Percentiles rank a stretch among this genome's conserved stretches.
phyloP scores from a whole-genome alignment of 345 rosid species.

The Aethionema arabicum region DNA sequence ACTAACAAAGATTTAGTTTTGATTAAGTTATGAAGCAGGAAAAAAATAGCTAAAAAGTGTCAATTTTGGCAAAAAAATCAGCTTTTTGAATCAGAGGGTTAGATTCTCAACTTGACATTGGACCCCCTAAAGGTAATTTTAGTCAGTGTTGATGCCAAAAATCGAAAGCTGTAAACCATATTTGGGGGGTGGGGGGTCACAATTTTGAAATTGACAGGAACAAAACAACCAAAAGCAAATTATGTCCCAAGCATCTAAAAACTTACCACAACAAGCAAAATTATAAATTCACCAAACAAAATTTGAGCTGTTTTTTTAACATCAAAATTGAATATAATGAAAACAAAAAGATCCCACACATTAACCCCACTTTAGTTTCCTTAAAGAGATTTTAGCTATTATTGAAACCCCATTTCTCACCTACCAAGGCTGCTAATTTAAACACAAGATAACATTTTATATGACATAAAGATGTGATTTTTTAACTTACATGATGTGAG shows the following conservation, averaged over 20 bases:
- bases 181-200: slow-evolving; percentile 30
- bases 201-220: slow-evolving; percentile 26
- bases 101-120: slow-evolving; percentile 34
- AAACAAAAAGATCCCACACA: slow-evolving; percentile 19
- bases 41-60: background rate
- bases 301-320: background rate
- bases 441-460: slow-evolving; percentile 1
- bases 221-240: slow-evolving; percentile 34
- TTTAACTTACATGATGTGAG: slow-evolving; percentile 71
- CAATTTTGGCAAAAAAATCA: slow-evolving; percentile 10
- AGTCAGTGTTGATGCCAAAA: slow-evolving; percentile 32
- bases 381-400: slow-evolving; percentile 26
- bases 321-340: background rate
- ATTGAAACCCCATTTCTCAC: slow-evolving; percentile 17
- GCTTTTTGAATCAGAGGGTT: slow-evolving; percentile 19
- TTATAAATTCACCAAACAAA: slow-evolving; percentile 21
- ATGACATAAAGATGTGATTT: background rate
- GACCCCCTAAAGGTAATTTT: slow-evolving; percentile 18
- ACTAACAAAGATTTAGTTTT: background rate
- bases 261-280: slow-evolving; percentile 32
- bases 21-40: background rate
- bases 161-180: slow-evolving; percentile 32
- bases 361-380: slow-evolving; percentile 33
- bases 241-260: slow-evolving; percentile 35
- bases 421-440: background rate